Percentiles rank a stretch among this genome's conserved stretches.
These are phyloP conservation scores for Thraustochytrium sp. DNA, from an alignment of 352 stramenopile genomes.

Conservation along the genomic window DNA sequence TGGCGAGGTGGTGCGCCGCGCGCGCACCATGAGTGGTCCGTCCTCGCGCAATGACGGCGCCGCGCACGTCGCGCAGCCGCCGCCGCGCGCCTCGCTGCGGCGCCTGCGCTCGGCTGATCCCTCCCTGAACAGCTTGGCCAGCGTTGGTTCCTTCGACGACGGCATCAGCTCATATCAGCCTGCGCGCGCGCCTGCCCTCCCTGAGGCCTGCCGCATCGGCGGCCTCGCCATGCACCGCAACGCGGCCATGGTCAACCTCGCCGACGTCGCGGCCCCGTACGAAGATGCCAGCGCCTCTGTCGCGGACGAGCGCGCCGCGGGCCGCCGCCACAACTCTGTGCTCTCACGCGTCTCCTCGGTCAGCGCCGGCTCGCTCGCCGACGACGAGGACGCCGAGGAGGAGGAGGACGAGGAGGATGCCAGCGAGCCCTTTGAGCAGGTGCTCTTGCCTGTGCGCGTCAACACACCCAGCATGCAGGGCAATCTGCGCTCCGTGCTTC, in stretches of 20 bases:
- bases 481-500: not conserved
- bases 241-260: slow-evolving; percentile 1
- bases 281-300: not conserved
- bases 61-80: not conserved
- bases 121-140: not conserved
- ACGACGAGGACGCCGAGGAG: slow-evolving; percentile 18
- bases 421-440: not conserved
- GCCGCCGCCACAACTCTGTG: not conserved
- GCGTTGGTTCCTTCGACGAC: not conserved
- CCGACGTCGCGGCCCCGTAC: not conserved
- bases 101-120: not conserved
- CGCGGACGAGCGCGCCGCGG: not conserved
- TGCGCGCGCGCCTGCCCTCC: not conserved
- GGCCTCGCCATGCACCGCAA: not conserved
- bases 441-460: not conserved
- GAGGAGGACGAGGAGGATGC: not conserved
- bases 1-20: no score
- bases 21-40: no score
- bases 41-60: no score
- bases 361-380: not conserved
- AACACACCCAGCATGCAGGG: not conserved
- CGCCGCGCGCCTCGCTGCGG: no score
- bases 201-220: not conserved
- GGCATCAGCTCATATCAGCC: not conserved
- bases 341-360: not conserved